Evolutionary conservation across 2,329 filamentous ascomycete genomes (phyloP), one percentile per base, ranked within the genome.

Genomic region (Hypocreales sp.): DNA sequence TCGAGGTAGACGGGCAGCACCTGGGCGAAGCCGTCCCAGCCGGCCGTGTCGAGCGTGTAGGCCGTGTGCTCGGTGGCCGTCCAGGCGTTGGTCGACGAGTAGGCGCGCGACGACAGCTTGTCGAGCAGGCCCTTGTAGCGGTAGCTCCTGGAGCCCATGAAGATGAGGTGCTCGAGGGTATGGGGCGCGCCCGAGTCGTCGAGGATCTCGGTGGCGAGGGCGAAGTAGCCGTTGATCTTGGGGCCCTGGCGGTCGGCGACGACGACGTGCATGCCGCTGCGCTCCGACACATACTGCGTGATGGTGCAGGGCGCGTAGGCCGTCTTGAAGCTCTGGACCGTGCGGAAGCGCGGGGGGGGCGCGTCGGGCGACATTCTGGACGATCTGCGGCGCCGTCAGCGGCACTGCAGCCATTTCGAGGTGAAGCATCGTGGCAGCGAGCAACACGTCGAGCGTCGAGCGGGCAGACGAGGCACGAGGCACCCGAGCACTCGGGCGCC

Each of bases 11-110:
- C 76, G 1, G 90, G 90, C 12, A 98, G 59, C 30, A 95, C 92
- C 50, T 92, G 82, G 2, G 86, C 77, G 47, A 98, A 98, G 7
- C 87, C 87, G 41, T 92, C 84, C 87, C 90, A 98, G 2, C 90
- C 90, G 15, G 90, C 90, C 8, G 84, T 90, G 43, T 94, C 82
- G 11, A 98, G 64, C 0, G 84, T 94, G 53, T 98, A 98, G 3
- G 86, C 86, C 1, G 92, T 98, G 47, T 95, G 86, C 41, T 95
- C 90, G 9, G 80, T 90, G 14, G 84, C 84, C 2, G 90, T 98
- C 83, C 87, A 98, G 4, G 90, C 90, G 53, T 98, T 98, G 18
- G 90, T 98, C 31, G 69, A 71, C 2, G 87, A 92, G 50, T 95
- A 98, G 2, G 87, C 83, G 37, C 92, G 72, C 5, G 83, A 92